Evolutionary conservation across 768 basidiomycete species (phyloP).

Genomic region (Rhodosporidiobolus sp.): DNA sequence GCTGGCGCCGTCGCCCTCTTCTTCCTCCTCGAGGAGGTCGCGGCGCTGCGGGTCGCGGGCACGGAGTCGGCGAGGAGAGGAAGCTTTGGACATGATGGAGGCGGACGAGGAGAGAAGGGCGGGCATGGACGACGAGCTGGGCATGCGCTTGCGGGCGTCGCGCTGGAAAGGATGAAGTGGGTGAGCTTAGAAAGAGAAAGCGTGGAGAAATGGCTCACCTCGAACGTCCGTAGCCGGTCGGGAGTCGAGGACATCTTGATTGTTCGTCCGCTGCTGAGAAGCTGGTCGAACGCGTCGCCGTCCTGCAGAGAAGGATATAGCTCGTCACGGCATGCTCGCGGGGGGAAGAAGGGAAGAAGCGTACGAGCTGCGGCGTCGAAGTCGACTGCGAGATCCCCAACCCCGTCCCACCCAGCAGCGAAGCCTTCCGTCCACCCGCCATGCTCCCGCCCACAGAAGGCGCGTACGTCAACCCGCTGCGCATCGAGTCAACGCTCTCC

Average conservation of each 20-base stretch:
- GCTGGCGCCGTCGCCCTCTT: constrained; percentile 1
- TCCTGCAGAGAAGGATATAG: constrained; percentile 49
- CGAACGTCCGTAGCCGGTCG: constrained; percentile 86
- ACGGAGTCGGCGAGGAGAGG: constrained; percentile 2
- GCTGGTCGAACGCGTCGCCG: constrained; percentile 80
- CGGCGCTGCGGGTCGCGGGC: constrained; percentile 14
- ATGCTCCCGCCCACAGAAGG: no score
- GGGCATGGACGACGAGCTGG: background rate
- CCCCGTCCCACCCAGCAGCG: background rate
- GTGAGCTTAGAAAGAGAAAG: background rate
- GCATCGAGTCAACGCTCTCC: constrained; percentile 7
- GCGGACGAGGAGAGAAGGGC: background rate
- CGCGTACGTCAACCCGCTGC: background rate
- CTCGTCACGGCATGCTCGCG: no score
- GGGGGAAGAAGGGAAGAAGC: constrained; percentile 1
- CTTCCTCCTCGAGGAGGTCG: constrained; percentile 23
- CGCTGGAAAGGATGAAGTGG: background rate
- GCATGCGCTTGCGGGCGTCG: background rate
- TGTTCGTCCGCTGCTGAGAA: constrained; percentile 83
- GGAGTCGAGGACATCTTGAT: constrained; percentile 96
- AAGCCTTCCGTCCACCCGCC: background rate
- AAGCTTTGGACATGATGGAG: background rate
- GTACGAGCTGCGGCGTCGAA: constrained; percentile 10
- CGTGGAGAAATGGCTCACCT: constrained; percentile 58
- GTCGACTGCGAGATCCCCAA: background rate